phyloP scores from a whole-genome alignment of 2,329 filamentous ascomycete species.

The Exophiala sideris region DNA sequence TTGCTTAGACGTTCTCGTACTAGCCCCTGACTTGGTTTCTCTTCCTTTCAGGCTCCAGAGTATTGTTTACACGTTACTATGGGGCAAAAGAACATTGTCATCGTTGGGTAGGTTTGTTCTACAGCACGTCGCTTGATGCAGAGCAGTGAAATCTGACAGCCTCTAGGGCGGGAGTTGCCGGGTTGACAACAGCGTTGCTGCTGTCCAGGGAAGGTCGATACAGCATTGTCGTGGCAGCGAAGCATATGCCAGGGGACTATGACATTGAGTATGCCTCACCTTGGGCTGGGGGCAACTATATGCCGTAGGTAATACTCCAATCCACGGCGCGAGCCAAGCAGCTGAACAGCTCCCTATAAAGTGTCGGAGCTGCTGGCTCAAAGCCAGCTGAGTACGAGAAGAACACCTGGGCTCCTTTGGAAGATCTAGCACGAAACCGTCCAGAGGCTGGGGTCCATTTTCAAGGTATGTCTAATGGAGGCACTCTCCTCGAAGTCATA shows the following conservation, averaged over 20 bases:
- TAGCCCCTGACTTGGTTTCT: no score
- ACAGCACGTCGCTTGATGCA: background rate
- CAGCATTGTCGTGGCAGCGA: constrained; percentile 65
- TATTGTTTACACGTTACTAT: background rate
- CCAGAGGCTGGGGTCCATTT: constrained; percentile 74
- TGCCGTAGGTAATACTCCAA: constrained; percentile 53
- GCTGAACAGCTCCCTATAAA: constrained; percentile 24
- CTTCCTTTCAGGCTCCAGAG: no score
- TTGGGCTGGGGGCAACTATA: constrained; percentile 74
- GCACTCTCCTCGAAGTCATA: no score
- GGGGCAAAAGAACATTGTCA: constrained; percentile 35
- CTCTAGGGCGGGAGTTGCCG: constrained; percentile 38
- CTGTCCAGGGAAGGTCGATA: constrained; percentile 51
- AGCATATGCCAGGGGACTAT: constrained; percentile 77
- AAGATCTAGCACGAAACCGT: constrained; percentile 55
- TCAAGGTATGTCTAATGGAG: constrained; percentile 40
- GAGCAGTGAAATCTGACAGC: background rate
- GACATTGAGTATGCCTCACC: constrained; percentile 80
- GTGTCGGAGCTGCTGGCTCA: constrained; percentile 32
- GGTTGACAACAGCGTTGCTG: constrained; percentile 57
- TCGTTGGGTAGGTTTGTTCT: constrained; percentile 34
- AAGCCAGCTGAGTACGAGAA: constrained; percentile 50
- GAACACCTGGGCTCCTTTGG: constrained; percentile 59
- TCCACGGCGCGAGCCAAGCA: constrained; percentile 6
- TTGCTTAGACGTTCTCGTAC: no score